Evolutionary conservation across 768 basidiomycete genomes (phyloP).

Genomic region (Suillus lakei): DNA sequence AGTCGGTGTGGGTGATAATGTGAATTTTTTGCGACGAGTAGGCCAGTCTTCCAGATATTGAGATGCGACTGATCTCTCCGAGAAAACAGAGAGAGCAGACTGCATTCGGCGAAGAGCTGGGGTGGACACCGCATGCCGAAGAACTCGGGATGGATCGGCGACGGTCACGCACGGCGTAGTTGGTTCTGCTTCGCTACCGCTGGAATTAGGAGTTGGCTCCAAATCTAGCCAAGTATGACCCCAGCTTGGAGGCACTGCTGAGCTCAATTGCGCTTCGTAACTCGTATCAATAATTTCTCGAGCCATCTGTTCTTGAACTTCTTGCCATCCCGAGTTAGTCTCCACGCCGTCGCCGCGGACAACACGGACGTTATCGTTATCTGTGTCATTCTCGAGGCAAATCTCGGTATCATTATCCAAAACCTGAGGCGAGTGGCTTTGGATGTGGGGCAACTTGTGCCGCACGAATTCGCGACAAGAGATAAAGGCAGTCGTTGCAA

Average conservation of each 20-base stretch:
- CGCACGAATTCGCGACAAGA: constrained; percentile 75
- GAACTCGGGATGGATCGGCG: background rate
- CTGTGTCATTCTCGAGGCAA: constrained; percentile 71
- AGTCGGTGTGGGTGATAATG: background rate
- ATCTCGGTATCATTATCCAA: constrained; percentile 61
- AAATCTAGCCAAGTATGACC: constrained; percentile 28
- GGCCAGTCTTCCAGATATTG: constrained; percentile 1
- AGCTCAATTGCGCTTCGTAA: constrained; percentile 32
- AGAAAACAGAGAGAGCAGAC: constrained; percentile 30
- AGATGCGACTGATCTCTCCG: background rate
- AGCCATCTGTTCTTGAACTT: constrained; percentile 44
- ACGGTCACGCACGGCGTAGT: background rate
- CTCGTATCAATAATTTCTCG: constrained; percentile 30
- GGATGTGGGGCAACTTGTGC: constrained; percentile 57
- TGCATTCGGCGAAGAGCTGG: constrained; percentile 29
- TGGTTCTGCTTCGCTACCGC: constrained; percentile 9
- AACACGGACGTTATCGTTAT: constrained; percentile 64
- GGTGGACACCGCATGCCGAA: constrained; percentile 4
- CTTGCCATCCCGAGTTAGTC: constrained; percentile 44
- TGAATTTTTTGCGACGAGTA: background rate
- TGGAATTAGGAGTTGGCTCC: constrained; percentile 6
- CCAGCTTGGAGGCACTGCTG: constrained; percentile 57
- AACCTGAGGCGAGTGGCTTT: constrained; percentile 52
- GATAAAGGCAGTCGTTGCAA: constrained; percentile 66
- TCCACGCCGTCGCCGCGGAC: constrained; percentile 79